phyloP scores from a whole-genome alignment of 2,329 filamentous ascomycete genomes.

The Alternaria ethzedia region DNA sequence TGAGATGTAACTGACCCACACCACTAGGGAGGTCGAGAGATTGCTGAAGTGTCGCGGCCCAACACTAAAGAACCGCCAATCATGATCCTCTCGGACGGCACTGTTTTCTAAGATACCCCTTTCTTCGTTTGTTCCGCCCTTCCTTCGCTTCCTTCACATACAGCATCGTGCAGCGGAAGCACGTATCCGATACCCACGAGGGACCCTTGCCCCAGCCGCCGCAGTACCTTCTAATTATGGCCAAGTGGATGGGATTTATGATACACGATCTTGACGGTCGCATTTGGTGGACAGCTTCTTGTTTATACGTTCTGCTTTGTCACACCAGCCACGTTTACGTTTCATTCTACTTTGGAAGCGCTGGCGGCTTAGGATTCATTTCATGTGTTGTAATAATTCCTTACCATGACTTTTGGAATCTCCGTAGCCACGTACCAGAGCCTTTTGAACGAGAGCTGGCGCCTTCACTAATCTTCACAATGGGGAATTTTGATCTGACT shows the following conservation, averaged over 20 bases:
- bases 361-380: neutral
- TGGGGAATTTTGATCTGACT: neutral
- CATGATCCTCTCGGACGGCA: constrained; percentile 94
- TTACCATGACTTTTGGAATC: constrained; percentile 6
- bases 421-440: constrained; percentile 5
- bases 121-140: constrained; percentile 33
- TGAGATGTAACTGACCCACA: constrained; percentile 14
- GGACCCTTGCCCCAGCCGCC: constrained; percentile 7
- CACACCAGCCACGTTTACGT: constrained; percentile 8
- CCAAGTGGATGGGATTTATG: constrained; percentile 25
- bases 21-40: constrained; percentile 82
- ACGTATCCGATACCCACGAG: constrained; percentile 18
- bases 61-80: constrained; percentile 98
- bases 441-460: neutral
- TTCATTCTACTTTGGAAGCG: neutral
- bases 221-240: constrained; percentile 23
- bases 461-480: neutral
- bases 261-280: constrained; percentile 38
- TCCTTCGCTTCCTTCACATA: constrained; percentile 31
- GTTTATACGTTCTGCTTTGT: constrained; percentile 24
- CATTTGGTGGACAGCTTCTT: constrained; percentile 25
- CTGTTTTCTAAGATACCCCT: constrained; percentile 76
- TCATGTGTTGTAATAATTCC: constrained; percentile 9
- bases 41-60: constrained; percentile 91
- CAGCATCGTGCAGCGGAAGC: constrained; percentile 20